These are phyloP conservation scores for Begonia loranthoides DNA, from an alignment of 306 rosid genomes.

Conservation along the genomic window DNA sequence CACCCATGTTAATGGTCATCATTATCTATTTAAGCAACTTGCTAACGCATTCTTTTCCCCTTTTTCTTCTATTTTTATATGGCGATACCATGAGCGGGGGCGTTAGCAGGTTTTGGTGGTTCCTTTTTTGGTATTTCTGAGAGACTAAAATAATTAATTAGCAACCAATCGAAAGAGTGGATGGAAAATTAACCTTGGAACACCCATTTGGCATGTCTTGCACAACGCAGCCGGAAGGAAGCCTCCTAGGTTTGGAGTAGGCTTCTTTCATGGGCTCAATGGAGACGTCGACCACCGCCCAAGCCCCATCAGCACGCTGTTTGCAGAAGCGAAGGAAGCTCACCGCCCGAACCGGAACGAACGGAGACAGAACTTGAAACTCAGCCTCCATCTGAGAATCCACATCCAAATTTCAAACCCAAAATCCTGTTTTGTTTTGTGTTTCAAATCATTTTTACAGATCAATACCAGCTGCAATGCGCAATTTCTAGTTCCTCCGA, in stretches of 20 bases:
- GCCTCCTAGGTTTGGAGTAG: constrained; percentile 65
- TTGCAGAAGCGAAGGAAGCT: constrained; percentile 71
- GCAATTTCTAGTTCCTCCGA: constrained; percentile 49
- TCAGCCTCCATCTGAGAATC: constrained; percentile 77
- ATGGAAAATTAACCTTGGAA: constrained; percentile 51
- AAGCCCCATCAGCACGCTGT: constrained; percentile 51
- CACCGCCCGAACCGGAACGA: constrained; percentile 74
- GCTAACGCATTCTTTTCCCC: too few relatives aligned
- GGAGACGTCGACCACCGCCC: constrained; percentile 87
- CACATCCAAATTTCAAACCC: not conserved
- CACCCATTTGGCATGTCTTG: constrained; percentile 77
- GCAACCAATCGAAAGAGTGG: not conserved
- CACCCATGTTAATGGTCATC: too few relatives aligned
- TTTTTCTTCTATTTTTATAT: too few relatives aligned
- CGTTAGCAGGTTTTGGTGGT: too few relatives aligned
- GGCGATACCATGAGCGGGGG: too few relatives aligned
- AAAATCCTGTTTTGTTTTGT: not conserved
- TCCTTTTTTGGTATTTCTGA: too few relatives aligned
- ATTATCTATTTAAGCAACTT: too few relatives aligned
- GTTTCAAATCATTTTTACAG: not conserved
- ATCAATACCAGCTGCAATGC: constrained; percentile 56
- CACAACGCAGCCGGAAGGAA: constrained; percentile 95
- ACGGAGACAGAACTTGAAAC: constrained; percentile 83
- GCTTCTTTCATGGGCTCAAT: constrained; percentile 68
- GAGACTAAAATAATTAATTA: too few relatives aligned